phyloP scores from a whole-genome alignment of 2,329 filamentous ascomycete genomes.

The Colletotrichum plurivorum region DNA sequence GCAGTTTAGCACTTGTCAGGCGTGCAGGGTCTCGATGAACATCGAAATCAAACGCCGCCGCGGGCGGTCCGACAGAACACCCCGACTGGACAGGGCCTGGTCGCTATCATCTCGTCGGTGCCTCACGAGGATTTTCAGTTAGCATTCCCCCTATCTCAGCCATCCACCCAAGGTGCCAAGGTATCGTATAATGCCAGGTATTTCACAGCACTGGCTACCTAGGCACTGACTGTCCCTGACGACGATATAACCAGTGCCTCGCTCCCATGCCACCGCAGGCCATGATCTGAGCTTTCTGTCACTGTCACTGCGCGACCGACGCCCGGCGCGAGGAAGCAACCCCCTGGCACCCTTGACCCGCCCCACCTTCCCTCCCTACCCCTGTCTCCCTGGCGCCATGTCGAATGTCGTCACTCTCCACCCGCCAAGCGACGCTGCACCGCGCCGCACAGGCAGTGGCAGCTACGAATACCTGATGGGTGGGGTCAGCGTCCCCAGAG shows the following conservation, averaged over 20 bases:
- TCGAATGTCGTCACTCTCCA: constrained; percentile 37
- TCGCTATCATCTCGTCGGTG: constrained; percentile 10
- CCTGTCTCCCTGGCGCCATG: constrained; percentile 16
- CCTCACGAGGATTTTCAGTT: neutral
- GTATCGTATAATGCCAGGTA: too few relatives aligned
- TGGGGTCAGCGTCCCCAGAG: constrained; percentile 10
- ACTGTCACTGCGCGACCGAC: neutral
- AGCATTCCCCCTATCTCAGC: too few relatives aligned
- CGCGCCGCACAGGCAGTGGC: constrained; percentile 24
- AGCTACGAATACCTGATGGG: constrained; percentile 7
- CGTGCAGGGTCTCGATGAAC: constrained; percentile 36
- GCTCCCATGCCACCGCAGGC: too few relatives aligned
- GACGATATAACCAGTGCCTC: too few relatives aligned
- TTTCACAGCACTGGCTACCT: too few relatives aligned
- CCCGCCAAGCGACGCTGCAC: constrained; percentile 17
- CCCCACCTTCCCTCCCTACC: neutral
- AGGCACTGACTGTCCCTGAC: too few relatives aligned
- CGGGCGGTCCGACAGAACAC: constrained; percentile 32
- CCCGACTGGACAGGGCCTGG: constrained; percentile 21
- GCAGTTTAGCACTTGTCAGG: constrained; percentile 33
- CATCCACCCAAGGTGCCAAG: too few relatives aligned
- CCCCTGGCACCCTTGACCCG: too few relatives aligned
- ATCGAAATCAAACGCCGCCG: constrained; percentile 37
- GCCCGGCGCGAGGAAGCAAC: too few relatives aligned
- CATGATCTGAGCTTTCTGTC: neutral